A percentile compares a stretch with the other conserved stretches of the same genome.
Evolutionary conservation across 106 monocot genomes (phyloP).

Genomic region (Dendrobium officinale): DNA sequence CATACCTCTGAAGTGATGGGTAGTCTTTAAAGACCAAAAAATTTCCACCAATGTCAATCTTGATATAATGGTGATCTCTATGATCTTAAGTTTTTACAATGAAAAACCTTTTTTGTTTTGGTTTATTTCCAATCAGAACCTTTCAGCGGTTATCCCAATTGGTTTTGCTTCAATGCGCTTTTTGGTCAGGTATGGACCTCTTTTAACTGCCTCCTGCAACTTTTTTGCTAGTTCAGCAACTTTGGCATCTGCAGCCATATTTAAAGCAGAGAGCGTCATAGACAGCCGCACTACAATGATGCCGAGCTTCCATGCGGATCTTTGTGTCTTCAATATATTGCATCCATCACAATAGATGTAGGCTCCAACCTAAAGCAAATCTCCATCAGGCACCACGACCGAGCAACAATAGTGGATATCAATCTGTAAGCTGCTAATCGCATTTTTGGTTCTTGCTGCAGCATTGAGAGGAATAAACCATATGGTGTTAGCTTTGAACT

Average conservation of each 20-base stretch:
- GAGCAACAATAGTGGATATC: constrained; percentile 52
- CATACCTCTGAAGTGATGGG: too few relatives aligned
- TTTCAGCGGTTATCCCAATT: constrained; percentile 64
- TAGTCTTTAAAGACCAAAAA: too few relatives aligned
- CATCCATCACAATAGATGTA: constrained; percentile 59
- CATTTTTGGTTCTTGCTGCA: constrained; percentile 76
- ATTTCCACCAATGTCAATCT: too few relatives aligned
- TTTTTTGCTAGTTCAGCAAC: constrained; percentile 41
- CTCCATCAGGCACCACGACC: constrained; percentile 77
- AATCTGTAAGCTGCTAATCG: constrained; percentile 79
- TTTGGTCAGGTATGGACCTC: constrained; percentile 73
- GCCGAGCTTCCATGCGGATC: constrained; percentile 81
- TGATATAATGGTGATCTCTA: too few relatives aligned
- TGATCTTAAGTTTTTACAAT: not conserved
- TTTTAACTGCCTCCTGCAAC: constrained; percentile 80
- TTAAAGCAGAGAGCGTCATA: constrained; percentile 48
- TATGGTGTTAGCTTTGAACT: constrained; percentile 8
- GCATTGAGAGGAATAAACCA: constrained; percentile 73
- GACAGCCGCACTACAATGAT: constrained; percentile 67
- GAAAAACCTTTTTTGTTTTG: too few relatives aligned
- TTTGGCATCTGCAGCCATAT: constrained; percentile 47
- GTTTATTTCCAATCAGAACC: constrained; percentile 47
- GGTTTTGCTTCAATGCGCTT: constrained; percentile 57
- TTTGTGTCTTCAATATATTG: constrained; percentile 52
- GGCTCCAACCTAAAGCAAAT: constrained; percentile 81